Percentiles rank a stretch among this genome's conserved stretches.
phyloP scores from a whole-genome alignment of 2,329 filamentous ascomycete species.

The Mariannaea elegans region DNA sequence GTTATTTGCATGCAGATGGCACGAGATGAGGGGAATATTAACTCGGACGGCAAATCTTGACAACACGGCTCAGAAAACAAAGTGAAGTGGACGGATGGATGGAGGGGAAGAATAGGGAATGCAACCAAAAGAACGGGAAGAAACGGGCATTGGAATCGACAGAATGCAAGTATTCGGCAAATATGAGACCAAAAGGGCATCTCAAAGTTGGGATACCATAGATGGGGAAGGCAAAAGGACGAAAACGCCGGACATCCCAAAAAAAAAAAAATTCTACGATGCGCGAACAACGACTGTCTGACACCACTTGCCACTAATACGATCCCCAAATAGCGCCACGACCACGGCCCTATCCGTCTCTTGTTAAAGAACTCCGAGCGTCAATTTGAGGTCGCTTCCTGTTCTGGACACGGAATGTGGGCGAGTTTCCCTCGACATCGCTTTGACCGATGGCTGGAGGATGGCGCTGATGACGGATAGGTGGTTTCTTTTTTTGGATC shows the following conservation, averaged over 20 bases:
- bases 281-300: neutral
- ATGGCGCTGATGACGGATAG: neutral
- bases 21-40: conserved; percentile 8
- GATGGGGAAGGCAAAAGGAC: neutral
- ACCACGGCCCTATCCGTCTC: neutral
- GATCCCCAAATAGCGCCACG: neutral
- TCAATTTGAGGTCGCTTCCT: neutral
- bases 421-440: neutral
- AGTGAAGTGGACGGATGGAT: conserved; percentile 9
- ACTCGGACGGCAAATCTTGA: conserved; percentile 5
- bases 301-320: neutral
- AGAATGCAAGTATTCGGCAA: neutral
- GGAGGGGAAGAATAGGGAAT: conserved; percentile 6
- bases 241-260: neutral
- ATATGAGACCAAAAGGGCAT: neutral
- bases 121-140: conserved; percentile 4
- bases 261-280: neutral
- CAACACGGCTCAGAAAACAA: neutral
- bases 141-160: conserved; percentile 2
- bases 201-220: neutral
- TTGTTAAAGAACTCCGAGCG: conserved; percentile 3
- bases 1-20: conserved; percentile 13
- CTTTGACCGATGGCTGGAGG: neutral
- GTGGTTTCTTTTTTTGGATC: neutral
- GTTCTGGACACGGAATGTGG: neutral